A percentile compares a stretch with the other conserved stretches of the same genome.
Evolutionary conservation across 257 asterid genomes (phyloP).

Genomic region (Echium plantagineum): DNA sequence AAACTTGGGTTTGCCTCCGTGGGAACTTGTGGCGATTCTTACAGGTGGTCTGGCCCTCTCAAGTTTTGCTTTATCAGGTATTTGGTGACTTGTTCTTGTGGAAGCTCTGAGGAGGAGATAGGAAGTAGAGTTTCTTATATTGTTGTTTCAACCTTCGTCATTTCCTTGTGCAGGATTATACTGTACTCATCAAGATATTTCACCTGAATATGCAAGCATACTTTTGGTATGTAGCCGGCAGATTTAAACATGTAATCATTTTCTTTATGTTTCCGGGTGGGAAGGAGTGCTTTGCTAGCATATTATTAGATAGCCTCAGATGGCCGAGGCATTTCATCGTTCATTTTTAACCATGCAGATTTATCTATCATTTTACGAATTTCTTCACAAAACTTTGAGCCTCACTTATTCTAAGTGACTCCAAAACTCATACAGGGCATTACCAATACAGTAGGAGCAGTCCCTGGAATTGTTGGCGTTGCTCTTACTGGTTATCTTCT

Average conservation of each 20-base stretch:
- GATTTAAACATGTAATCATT: not conserved
- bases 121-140: slow-evolving; percentile 4
- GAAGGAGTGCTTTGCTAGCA: not conserved
- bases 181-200: slow-evolving; percentile 96
- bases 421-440: slow-evolving; percentile 50
- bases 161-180: slow-evolving; percentile 51
- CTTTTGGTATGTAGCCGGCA: slow-evolving; percentile 51
- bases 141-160: slow-evolving; percentile 6
- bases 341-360: too few species aligned
- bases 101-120: not conserved
- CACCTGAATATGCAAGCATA: slow-evolving; percentile 95
- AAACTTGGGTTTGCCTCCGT: slow-evolving; percentile 80
- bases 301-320: too few species aligned
- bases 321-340: too few species aligned
- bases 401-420: not conserved
- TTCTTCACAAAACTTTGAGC: not conserved
- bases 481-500: slow-evolving; percentile 89
- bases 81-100: not conserved
- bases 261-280: not conserved
- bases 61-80: slow-evolving; percentile 92
- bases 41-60: slow-evolving; percentile 82
- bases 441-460: slow-evolving; percentile 92
- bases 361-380: too few species aligned
- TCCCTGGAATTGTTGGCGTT: slow-evolving; percentile 93
- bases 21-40: slow-evolving; percentile 69